Percentiles rank a stretch among this genome's conserved stretches.
Conservation (phyloP, 2,329 filamentous ascomycete species). For the Acrocalymma vagum region DNA sequence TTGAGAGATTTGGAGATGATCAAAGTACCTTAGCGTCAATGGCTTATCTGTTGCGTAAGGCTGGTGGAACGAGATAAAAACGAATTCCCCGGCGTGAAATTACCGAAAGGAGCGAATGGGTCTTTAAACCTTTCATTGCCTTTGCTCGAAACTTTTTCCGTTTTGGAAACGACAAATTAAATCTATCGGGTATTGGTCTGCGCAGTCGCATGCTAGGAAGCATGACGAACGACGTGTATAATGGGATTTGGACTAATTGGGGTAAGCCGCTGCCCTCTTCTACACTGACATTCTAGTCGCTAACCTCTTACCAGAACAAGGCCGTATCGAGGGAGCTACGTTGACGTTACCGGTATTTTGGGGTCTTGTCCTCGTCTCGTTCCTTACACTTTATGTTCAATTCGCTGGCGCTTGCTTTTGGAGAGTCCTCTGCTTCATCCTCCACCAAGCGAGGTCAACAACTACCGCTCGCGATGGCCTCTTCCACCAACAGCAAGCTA, state of each 20-base stretch:
- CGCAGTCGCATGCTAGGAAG: background rate
- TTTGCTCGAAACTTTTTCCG: too few relatives aligned
- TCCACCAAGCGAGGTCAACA: constrained; percentile 26
- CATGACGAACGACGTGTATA: constrained; percentile 14
- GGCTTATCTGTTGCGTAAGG: too few relatives aligned
- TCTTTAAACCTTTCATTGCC: too few relatives aligned
- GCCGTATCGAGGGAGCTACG: constrained; percentile 19
- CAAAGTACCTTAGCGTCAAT: too few relatives aligned
- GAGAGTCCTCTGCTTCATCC: constrained; percentile 27
- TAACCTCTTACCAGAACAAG: constrained; percentile 19
- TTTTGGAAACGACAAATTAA: too few relatives aligned
- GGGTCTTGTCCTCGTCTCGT: constrained; percentile 25
- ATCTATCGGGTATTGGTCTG: too few relatives aligned
- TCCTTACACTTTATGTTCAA: constrained; percentile 28
- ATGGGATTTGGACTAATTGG: constrained; percentile 27
- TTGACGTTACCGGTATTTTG: constrained; percentile 22
- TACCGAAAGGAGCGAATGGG: too few relatives aligned
- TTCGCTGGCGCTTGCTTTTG: constrained; percentile 29
- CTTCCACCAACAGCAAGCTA: constrained; percentile 32
- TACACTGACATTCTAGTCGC: background rate
- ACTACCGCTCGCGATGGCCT: constrained; percentile 22
- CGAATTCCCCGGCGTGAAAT: too few relatives aligned
- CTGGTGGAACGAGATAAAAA: too few relatives aligned
- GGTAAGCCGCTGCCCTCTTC: constrained; percentile 6
- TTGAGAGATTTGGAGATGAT: too few relatives aligned